phyloP scores from a whole-genome alignment of 2,329 filamentous ascomycete species.

The Neofusicoccum cordaticola region DNA sequence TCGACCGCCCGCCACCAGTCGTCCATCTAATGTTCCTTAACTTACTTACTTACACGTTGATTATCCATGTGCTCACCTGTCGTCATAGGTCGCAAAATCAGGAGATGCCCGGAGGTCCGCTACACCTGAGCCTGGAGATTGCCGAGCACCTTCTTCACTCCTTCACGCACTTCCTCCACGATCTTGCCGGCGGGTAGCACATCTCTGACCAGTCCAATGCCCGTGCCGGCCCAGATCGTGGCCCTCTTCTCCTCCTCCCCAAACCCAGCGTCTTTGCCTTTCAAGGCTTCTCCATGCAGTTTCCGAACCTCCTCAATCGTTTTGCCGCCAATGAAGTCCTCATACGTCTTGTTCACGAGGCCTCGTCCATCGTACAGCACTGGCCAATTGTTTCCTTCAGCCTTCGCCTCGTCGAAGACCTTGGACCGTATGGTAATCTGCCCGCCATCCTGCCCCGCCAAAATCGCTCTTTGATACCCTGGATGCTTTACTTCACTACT shows the following conservation, averaged over 20 bases:
- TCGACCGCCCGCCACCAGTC: not conserved
- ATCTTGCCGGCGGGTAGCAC: constrained; percentile 53
- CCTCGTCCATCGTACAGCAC: constrained; percentile 55
- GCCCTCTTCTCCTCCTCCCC: constrained; percentile 33
- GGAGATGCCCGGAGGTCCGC: no score
- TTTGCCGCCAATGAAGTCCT: constrained; percentile 35
- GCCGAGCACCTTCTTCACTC: constrained; percentile 33
- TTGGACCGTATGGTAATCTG: constrained; percentile 49
- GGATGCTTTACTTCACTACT: constrained; percentile 45
- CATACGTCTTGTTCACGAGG: constrained; percentile 54
- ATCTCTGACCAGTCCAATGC: constrained; percentile 56
- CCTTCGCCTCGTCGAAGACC: constrained; percentile 49
- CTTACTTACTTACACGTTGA: not conserved
- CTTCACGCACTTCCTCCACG: constrained; percentile 46
- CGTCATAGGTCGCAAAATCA: no score
- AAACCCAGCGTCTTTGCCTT: constrained; percentile 48
- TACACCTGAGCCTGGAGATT: not conserved
- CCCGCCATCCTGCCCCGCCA: constrained; percentile 50
- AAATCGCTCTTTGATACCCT: constrained; percentile 48
- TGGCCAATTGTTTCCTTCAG: constrained; percentile 55
- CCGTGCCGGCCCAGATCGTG: constrained; percentile 60
- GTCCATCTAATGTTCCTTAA: not conserved
- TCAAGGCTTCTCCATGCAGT: constrained; percentile 47
- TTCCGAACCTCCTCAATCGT: constrained; percentile 44
- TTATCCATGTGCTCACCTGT: no score